Evolutionary conservation across 2,329 filamentous ascomycete species (phyloP).

Genomic region (Zalaria sp.): DNA sequence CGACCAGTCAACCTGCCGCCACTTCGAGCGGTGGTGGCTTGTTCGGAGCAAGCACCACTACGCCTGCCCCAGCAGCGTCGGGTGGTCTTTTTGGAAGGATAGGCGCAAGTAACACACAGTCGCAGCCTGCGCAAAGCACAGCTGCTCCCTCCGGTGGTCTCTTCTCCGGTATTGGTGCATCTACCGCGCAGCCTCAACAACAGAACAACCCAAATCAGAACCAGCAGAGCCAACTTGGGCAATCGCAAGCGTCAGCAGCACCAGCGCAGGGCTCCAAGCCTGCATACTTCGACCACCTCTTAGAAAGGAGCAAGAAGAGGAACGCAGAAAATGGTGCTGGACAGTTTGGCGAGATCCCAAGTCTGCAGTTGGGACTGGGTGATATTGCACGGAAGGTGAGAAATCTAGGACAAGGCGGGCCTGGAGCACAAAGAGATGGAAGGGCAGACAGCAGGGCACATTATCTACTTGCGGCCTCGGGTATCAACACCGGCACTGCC

Average conservation of each 20-base stretch:
- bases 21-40: conserved; percentile 4
- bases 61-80: neutral
- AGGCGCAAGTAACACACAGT: neutral
- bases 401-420: conserved; percentile 62
- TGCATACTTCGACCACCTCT: conserved; percentile 49
- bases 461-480: conserved; percentile 84
- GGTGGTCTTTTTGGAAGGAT: conserved; percentile 3
- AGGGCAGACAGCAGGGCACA: conserved; percentile 46
- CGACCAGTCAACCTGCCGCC: conserved; percentile 1
- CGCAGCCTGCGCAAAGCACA: neutral
- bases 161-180: conserved; percentile 3
- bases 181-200: neutral
- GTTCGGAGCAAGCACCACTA: conserved; percentile 1
- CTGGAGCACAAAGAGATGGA: conserved; percentile 35
- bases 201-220: neutral
- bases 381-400: conserved; percentile 68
- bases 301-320: conserved; percentile 53
- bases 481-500: conserved; percentile 74
- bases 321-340: conserved; percentile 49
- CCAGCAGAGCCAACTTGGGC: conserved; percentile 7
- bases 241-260: conserved; percentile 8
- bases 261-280: conserved; percentile 28
- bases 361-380: conserved; percentile 77
- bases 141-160: neutral
- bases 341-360: conserved; percentile 64